Evolutionary conservation across 148 eudicot genomes (phyloP), one percentile per base, ranked within the genome.

Genomic region (Rhododendron mucronatum): DNA sequence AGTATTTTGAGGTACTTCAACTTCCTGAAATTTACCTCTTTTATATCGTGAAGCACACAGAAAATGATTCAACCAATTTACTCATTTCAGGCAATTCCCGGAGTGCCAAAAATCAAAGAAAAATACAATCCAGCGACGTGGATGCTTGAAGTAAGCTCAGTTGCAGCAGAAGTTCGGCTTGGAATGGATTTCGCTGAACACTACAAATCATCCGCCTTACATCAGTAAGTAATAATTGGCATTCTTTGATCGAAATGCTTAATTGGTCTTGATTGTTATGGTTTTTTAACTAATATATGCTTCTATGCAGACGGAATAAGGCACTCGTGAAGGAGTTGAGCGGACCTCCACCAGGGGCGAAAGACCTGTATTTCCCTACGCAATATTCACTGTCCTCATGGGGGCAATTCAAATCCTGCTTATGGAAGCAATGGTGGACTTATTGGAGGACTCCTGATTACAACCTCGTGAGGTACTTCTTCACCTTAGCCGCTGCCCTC

Each of bases 131-230:
- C 47, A 18, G 79, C 47, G 0, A 75, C 79, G 4, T 93, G 96
- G 96, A 93, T 93, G 96, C 81, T 93, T 88, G 96, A 92, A 84
- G 94, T 91, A 18, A 88, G 92, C 76, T 93, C 96, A 82, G 39
- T 84, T 30, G 88, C 93, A 85, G 93, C 91, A 85, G 96, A 93
- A 85, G 81, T 78, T 33, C 81, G 86, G 15, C 90, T 93, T 48
- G 90, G 92, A 45, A 92, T 93, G 35, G 90, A 92, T 81, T 93
- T 92, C 83, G 84, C 92, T 26, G 79, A 88, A 37, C 71, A 90
- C 26, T 93, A 91, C 94, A 91, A 88, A 37, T 87, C 87, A 21
- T 90, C 94, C 6, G 53, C 83, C 30, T 57, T 92, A 26, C 71
- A 89, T 30, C 77, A 65, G 93, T 92, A 81, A 91, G 93, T 84